Evolutionary conservation across 345 rosid species (phyloP).

Genomic region (Dipteronia sinensis): DNA sequence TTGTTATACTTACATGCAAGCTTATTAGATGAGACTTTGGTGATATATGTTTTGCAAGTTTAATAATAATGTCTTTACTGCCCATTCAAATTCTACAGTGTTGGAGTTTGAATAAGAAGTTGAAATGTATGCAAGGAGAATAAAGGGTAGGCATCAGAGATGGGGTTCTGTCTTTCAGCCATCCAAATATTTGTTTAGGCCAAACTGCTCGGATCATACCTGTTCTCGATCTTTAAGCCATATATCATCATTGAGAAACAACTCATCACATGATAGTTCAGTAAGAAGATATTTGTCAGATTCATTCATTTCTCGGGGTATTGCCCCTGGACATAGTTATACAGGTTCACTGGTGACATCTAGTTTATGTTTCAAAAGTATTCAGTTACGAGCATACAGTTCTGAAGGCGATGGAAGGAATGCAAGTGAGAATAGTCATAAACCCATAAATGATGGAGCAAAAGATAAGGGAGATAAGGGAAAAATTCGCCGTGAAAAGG

Average conservation of each 20-base stretch:
- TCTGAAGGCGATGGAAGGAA: constrained; percentile 86
- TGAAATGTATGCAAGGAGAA: constrained; percentile 70
- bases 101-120: constrained; percentile 25
- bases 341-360: constrained; percentile 23
- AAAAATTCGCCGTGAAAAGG: constrained; percentile 37
- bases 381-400: constrained; percentile 61
- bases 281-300: constrained; percentile 37
- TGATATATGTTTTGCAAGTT: not conserved
- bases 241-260: constrained; percentile 23
- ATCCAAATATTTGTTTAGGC: constrained; percentile 45
- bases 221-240: constrained; percentile 26
- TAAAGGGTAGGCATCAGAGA: constrained; percentile 60
- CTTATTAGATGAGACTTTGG: too few relatives aligned
- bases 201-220: constrained; percentile 36
- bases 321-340: constrained; percentile 28
- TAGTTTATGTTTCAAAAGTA: constrained; percentile 29
- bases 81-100: constrained; percentile 21
- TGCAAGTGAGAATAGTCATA: constrained; percentile 68
- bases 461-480: constrained; percentile 52
- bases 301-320: constrained; percentile 32
- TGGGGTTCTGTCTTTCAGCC: constrained; percentile 57
- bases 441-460: constrained; percentile 49
- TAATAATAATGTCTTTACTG: not conserved
- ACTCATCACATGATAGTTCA: constrained; percentile 29
- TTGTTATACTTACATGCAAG: not conserved